Evolutionary conservation across 2,329 filamentous ascomycete species (phyloP).

Genomic region (Microcyclospora tardicrescens): DNA sequence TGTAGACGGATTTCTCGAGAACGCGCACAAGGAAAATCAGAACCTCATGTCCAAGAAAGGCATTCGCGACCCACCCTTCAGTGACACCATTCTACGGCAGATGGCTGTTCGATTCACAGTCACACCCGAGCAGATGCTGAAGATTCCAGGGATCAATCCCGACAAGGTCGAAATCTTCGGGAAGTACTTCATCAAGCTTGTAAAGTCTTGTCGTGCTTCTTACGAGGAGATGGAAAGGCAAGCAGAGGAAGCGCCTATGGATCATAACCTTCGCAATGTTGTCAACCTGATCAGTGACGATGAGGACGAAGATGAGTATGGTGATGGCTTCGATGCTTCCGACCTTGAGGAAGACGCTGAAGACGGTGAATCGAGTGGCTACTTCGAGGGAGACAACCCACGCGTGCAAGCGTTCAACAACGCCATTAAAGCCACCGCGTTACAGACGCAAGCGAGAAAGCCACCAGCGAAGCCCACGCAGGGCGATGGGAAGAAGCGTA

Average conservation of each 20-base stretch:
- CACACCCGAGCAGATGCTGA: conserved; percentile 47
- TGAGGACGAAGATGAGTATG: conserved; percentile 29
- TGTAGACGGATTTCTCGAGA: conserved; percentile 50
- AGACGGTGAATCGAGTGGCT: conserved; percentile 12
- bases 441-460: conserved; percentile 2
- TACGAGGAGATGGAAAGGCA: conserved; percentile 31
- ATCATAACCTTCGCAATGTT: conserved; percentile 38
- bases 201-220: conserved; percentile 29
- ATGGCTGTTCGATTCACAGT: conserved; percentile 61
- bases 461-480: conserved; percentile 1
- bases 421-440: conserved; percentile 3
- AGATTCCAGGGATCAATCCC: conserved; percentile 49
- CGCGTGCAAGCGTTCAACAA: conserved; percentile 1
- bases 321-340: conserved; percentile 29
- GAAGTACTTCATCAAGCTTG: conserved; percentile 44
- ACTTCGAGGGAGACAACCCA: conserved; percentile 12
- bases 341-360: conserved; percentile 28
- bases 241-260: conserved; percentile 30
- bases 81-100: conserved; percentile 53
- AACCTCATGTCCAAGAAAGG: conserved; percentile 47
- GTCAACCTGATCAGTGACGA: conserved; percentile 35
- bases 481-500: conserved; percentile 1
- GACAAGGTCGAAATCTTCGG: conserved; percentile 53
- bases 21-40: conserved; percentile 49
- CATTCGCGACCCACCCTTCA: conserved; percentile 49